Conservation (phyloP, 1,284 basidiomycete species). For the Cutaneotrichosporon sp. region DNA sequence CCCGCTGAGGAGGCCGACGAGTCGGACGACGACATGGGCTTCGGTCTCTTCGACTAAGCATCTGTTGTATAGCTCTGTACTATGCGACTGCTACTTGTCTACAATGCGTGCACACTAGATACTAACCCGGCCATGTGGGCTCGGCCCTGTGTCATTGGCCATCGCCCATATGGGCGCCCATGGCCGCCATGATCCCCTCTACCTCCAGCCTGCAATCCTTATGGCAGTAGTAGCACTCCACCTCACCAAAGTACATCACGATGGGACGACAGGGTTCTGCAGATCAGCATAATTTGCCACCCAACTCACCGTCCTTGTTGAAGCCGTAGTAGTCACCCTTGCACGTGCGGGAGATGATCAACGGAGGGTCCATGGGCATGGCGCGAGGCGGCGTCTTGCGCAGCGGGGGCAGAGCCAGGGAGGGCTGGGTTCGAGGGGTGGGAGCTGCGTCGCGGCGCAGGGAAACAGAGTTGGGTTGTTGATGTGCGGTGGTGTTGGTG, state of each 20-base stretch:
- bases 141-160: background rate
- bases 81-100: conserved; percentile 4
- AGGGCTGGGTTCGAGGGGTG: background rate
- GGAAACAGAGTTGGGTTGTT: too few species aligned
- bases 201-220: background rate
- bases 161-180: background rate
- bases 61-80: conserved; percentile 21
- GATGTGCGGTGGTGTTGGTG: too few species aligned
- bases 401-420: too few species aligned
- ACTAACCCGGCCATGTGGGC: too few species aligned
- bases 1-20: conserved; percentile 73
- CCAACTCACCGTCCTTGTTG: background rate
- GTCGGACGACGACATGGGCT: conserved; percentile 62
- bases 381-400: too few species aligned
- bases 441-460: too few species aligned
- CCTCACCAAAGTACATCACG: background rate
- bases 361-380: background rate
- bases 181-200: background rate
- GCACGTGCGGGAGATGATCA: background rate
- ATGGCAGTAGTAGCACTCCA: conserved; percentile 2
- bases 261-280: background rate
- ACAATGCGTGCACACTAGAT: background rate
- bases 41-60: conserved; percentile 83
- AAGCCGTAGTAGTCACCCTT: background rate
- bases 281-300: background rate